Evolutionary conservation across 1,284 basidiomycete species (phyloP).

Genomic region (Hymenochaete sp.): DNA sequence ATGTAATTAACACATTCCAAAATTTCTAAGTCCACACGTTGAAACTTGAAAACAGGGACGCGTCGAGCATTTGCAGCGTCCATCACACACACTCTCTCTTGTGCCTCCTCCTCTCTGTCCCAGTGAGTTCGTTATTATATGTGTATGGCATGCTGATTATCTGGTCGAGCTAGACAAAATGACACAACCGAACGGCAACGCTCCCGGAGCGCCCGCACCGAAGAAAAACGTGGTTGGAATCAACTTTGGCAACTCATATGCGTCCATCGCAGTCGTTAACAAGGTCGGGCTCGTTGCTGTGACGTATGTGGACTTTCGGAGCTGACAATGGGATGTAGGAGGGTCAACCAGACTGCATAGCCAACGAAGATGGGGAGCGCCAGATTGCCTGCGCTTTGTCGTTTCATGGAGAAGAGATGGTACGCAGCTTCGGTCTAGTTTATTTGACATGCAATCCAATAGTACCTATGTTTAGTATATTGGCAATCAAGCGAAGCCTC

Average conservation of each 20-base stretch:
- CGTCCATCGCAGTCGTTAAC: constrained; percentile 91
- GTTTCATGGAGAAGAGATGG: constrained; percentile 86
- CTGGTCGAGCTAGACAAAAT: too few relatives aligned
- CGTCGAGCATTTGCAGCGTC: too few relatives aligned
- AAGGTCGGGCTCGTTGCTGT: constrained; percentile 49
- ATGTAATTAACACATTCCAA: too few relatives aligned
- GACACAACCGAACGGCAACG: constrained; percentile 32
- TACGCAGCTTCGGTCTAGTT: constrained; percentile 32
- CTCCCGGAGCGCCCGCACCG: constrained; percentile 26
- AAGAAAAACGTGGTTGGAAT: constrained; percentile 69
- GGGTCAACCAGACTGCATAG: constrained; percentile 86
- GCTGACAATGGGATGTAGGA: constrained; percentile 43
- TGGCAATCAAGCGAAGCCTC: constrained; percentile 90
- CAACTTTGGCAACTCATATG: constrained; percentile 95
- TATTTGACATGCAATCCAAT: neutral
- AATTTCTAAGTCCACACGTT: too few relatives aligned
- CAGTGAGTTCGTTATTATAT: too few relatives aligned
- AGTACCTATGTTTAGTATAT: constrained; percentile 59
- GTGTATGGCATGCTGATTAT: too few relatives aligned
- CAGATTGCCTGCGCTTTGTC: constrained; percentile 95
- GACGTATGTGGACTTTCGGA: neutral
- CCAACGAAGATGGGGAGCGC: constrained; percentile 96
- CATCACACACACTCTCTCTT: too few relatives aligned
- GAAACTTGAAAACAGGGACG: too few relatives aligned
- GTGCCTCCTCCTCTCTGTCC: too few relatives aligned